Evolutionary conservation across 257 asterid genomes (phyloP).

Genomic region (Gentiana macrophylla): DNA sequence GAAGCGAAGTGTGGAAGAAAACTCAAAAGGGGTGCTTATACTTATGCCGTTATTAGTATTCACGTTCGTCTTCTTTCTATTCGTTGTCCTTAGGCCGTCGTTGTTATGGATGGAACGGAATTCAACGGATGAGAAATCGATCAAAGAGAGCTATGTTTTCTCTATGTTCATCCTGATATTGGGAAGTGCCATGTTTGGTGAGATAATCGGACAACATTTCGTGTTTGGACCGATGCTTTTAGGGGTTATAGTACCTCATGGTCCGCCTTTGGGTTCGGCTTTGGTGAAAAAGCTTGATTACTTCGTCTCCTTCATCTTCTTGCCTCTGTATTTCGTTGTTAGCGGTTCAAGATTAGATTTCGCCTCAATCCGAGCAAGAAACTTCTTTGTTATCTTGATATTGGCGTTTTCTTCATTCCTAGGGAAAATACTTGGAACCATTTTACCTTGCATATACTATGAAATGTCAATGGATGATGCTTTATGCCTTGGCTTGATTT

Average conservation of each 20-base stretch:
- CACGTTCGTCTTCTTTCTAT: constrained; percentile 11
- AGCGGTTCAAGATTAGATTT: constrained; percentile 24
- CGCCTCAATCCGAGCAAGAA: constrained; percentile 16
- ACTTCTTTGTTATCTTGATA: constrained; percentile 17
- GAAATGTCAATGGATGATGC: constrained; percentile 18
- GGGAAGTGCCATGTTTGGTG: constrained; percentile 21
- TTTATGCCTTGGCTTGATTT: constrained; percentile 22
- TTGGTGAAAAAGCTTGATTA: constrained; percentile 24
- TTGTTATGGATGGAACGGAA: constrained; percentile 17
- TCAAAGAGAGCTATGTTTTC: constrained; percentile 20
- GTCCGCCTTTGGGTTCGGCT: constrained; percentile 44
- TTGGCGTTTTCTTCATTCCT: constrained; percentile 14
- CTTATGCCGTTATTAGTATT: constrained; percentile 4
- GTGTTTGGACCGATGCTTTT: constrained; percentile 30
- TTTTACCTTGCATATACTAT: constrained; percentile 21
- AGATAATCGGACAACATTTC: constrained; percentile 24
- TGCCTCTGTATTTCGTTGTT: constrained; percentile 30
- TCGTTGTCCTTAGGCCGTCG: constrained; percentile 19
- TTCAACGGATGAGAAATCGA: constrained; percentile 11
- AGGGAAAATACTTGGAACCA: constrained; percentile 22
- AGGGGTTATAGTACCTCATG: constrained; percentile 32
- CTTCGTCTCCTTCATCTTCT: constrained; percentile 16
- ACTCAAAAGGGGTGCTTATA: not conserved
- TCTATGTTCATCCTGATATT: constrained; percentile 15
- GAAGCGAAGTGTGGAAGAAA: constrained; percentile 7